These are phyloP conservation scores for Candida adriatica DNA, from an alignment of 805 yeast genomes.

Conservation along the genomic window DNA sequence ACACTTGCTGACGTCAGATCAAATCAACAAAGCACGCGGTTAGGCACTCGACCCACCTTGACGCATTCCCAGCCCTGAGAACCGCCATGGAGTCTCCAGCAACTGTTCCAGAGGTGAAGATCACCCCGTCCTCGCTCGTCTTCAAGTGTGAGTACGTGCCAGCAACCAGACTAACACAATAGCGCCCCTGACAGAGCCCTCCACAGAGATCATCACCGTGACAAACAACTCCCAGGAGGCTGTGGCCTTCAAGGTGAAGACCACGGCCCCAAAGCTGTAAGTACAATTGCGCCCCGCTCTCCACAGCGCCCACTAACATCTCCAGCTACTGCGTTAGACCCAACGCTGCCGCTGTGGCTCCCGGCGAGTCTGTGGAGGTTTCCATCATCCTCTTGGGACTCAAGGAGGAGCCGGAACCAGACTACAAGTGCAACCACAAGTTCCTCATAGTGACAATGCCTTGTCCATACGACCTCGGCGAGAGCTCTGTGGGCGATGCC, in stretches of 20 bases:
- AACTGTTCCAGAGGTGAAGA: constrained; percentile 1
- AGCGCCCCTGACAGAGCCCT: constrained; percentile 74
- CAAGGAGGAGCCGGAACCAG: constrained; percentile 64
- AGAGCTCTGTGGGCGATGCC: constrained; percentile 53
- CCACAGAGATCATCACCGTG: constrained; percentile 48
- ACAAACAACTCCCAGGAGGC: constrained; percentile 52
- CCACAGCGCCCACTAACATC: constrained; percentile 11
- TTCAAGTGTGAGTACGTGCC: constrained; percentile 59
- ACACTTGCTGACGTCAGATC: too few relatives aligned
- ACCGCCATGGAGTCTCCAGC: too few relatives aligned
- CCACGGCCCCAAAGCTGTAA: constrained; percentile 89
- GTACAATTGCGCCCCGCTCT: constrained; percentile 1
- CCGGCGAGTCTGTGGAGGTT: constrained; percentile 68
- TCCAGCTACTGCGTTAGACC: constrained; percentile 81
- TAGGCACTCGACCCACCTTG: too few relatives aligned
- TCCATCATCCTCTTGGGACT: constrained; percentile 83
- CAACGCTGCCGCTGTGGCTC: constrained; percentile 73
- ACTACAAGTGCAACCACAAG: constrained; percentile 82
- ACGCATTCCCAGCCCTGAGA: too few relatives aligned
- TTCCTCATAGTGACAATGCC: constrained; percentile 86
- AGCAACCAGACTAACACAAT: constrained; percentile 6
- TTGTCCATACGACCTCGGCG: constrained; percentile 50
- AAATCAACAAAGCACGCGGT: background rate
- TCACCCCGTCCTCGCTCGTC: constrained; percentile 66
- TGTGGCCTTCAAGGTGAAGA: constrained; percentile 91